Base-by-base conservation (phyloP, 2,329 filamentous ascomycete species). In the Diaporthe citriasiana region DNA sequence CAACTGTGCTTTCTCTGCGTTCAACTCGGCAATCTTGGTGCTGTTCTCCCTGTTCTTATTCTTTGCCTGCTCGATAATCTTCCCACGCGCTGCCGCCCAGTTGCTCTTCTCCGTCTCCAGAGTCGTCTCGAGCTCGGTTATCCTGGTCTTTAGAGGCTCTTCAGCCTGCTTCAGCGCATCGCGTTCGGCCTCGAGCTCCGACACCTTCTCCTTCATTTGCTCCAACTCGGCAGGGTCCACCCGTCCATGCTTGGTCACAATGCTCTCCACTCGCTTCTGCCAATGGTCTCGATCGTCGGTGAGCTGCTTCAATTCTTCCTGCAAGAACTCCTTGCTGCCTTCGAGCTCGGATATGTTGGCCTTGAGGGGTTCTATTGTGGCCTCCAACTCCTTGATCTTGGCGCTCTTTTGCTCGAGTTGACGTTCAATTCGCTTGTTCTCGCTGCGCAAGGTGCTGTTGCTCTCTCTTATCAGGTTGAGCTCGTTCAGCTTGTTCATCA, bases 381-480 rank as follows among this genome's bases (percentile, higher is more conserved):
- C 88, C 75, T 92, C 88, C 55, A 98, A 88, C 78, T 94, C 91
- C 73, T 95, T 90, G 10, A 98, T 89, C 79, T 92, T 93, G 77
- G 89, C 87, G 27, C 89, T 90, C 85, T 95, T 97, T 79, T 95
- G 93, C 0, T 90, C 86, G 33, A 98, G 87, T 77, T 94, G 92
- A 17, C 91, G 87, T 78, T 97, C 94, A 1, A 94, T 91, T 78
- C 95, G 93, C 72, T 93, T 91, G 75, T 94, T 92, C 81, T 99
- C 95, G 78, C 94, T 95, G 56, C 97, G 94, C 22, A 99, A 88
- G 1, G 96, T 97, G 73, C 94, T 94, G 78, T 94, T 98, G 85
- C 95, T 98, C 84, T 99, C 97, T 15, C 97, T 93, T 87, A 97
- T 97, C 22, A 98, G 88, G 79, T 99, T 99, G 74, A 99, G 90